These are phyloP conservation scores for Boletus subparvulus DNA, from an alignment of 768 basidiomycete genomes.

Conservation along the genomic window DNA sequence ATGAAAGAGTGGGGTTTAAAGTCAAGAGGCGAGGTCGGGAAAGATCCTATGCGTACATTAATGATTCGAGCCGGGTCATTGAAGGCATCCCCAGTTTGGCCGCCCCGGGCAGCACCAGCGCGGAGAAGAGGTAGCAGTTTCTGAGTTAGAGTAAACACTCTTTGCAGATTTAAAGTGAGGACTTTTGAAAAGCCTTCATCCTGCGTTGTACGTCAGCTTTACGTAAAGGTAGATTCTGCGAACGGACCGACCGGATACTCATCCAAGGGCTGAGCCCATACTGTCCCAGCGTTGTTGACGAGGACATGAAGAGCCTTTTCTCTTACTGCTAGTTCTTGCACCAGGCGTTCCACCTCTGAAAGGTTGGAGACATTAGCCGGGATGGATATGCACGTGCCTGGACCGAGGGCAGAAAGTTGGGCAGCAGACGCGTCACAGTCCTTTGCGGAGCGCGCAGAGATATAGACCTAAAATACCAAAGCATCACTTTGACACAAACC, in stretches of 20 bases:
- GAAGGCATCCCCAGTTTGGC: conserved; percentile 36
- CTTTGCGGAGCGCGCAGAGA: conserved; percentile 54
- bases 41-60: conserved; percentile 42
- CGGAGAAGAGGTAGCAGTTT: conserved; percentile 57
- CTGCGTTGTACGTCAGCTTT: conserved; percentile 22
- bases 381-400: conserved; percentile 53
- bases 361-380: conserved; percentile 54
- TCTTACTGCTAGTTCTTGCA: conserved; percentile 45
- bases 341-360: conserved; percentile 54
- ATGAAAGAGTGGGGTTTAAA: neutral
- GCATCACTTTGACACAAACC: conserved; percentile 7
- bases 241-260: conserved; percentile 41
- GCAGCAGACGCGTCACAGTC: conserved; percentile 52
- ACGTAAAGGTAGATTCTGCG: neutral
- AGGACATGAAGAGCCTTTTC: conserved; percentile 58
- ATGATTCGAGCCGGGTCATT: conserved; percentile 57
- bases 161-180: conserved; percentile 58
- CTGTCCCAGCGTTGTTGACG: conserved; percentile 66
- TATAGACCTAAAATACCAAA: conserved; percentile 48
- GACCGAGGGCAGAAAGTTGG: conserved; percentile 52
- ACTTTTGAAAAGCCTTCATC: conserved; percentile 62
- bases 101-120: conserved; percentile 42
- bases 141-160: conserved; percentile 65
- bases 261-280: conserved; percentile 50
- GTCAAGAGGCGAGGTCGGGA: neutral